These are phyloP conservation scores for Mycena epipterygia DNA, from an alignment of 768 basidiomycete species.

Conservation along the genomic window DNA sequence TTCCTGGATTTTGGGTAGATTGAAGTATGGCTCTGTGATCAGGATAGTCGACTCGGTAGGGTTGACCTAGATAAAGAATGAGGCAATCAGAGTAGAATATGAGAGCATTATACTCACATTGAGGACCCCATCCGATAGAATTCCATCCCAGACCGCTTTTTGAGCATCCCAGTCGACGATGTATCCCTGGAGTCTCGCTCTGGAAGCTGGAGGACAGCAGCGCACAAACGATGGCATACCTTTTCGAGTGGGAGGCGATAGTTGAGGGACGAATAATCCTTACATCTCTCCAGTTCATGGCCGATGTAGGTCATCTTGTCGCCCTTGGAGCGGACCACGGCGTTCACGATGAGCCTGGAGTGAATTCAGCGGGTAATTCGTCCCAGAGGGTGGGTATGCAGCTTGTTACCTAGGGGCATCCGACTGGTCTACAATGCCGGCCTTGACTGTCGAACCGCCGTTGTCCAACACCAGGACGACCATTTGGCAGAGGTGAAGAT, in stretches of 20 bases:
- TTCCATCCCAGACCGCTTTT: slow-evolving; percentile 93
- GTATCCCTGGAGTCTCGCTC: slow-evolving; percentile 74
- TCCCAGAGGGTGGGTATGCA: no score
- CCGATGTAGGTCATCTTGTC: slow-evolving; percentile 89
- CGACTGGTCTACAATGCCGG: slow-evolving; percentile 61
- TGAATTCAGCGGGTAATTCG: background rate
- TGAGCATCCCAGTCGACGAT: slow-evolving; percentile 96
- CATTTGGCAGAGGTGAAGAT: no score
- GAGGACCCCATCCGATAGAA: slow-evolving; percentile 82
- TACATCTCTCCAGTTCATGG: slow-evolving; percentile 84
- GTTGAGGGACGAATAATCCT: slow-evolving; percentile 84
- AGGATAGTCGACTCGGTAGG: slow-evolving; percentile 81
- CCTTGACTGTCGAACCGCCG: slow-evolving; percentile 87
- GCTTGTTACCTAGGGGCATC: slow-evolving; percentile 31
- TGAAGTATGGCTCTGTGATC: slow-evolving; percentile 95
- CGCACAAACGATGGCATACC: slow-evolving; percentile 63
- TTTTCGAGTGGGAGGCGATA: slow-evolving; percentile 92
- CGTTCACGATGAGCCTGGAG: slow-evolving; percentile 80
- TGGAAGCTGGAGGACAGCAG: slow-evolving; percentile 25
- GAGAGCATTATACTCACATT: slow-evolving; percentile 58
- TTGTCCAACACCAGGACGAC: slow-evolving; percentile 86
- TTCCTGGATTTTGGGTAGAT: slow-evolving; percentile 92
- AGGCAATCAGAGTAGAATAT: background rate
- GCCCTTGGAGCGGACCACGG: slow-evolving; percentile 86
- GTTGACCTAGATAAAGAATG: slow-evolving; percentile 65